phyloP scores from a whole-genome alignment of 225 moss, liverwort and hornwort genomes.

The Bryum argenteum region DNA sequence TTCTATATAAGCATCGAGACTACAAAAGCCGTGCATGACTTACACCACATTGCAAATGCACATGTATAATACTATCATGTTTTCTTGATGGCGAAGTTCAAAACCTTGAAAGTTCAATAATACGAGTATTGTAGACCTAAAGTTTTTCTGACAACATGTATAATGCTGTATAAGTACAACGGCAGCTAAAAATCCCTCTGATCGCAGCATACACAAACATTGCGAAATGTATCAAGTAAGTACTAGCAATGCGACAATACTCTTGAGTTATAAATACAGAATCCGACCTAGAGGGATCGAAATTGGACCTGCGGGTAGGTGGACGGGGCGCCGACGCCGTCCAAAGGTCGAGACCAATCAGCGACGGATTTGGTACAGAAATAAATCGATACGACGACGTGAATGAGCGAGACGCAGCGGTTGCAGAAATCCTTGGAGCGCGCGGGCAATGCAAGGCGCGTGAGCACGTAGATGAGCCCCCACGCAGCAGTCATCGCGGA shows the following conservation, averaged over 20 bases:
- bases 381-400: slow-evolving; percentile 65
- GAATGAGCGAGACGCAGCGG: slow-evolving; percentile 78
- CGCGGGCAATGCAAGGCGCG: slow-evolving; percentile 42
- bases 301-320: slow-evolving; percentile 60
- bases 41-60: slow-evolving; percentile 16
- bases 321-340: slow-evolving; percentile 73
- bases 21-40: neutral
- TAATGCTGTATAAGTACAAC: neutral
- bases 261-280: neutral
- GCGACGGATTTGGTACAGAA: slow-evolving; percentile 64
- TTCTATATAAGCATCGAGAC: too few relatives aligned
- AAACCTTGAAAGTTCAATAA: neutral
- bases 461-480: slow-evolving; percentile 53
- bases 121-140: neutral
- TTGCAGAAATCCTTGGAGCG: slow-evolving; percentile 87
- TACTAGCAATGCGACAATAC: neutral
- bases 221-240: neutral
- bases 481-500: slow-evolving; percentile 62
- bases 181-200: neutral
- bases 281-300: slow-evolving; percentile 25
- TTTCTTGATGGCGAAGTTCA: neutral
- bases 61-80: neutral
- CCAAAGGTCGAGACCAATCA: slow-evolving; percentile 78
- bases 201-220: neutral
- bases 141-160: neutral